phyloP scores from a whole-genome alignment of 768 basidiomycete species.

The Suillus paluster region DNA sequence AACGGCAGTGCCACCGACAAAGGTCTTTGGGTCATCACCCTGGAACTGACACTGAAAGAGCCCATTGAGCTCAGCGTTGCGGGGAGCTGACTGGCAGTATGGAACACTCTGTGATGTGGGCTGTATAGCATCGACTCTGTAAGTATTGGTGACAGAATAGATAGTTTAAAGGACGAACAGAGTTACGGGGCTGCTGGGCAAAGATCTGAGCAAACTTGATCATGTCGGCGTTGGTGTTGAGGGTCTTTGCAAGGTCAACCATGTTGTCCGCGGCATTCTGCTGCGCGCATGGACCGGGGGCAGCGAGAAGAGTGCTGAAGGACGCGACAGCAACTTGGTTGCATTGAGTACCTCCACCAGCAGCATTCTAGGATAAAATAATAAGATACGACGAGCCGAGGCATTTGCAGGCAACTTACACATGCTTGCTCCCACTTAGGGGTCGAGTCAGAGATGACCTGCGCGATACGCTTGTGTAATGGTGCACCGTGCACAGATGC shows the following conservation, averaged over 20 bases:
- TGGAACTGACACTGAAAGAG: constrained; percentile 64
- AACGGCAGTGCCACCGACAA: constrained; percentile 47
- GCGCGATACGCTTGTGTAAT: constrained; percentile 50
- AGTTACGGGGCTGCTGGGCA: constrained; percentile 60
- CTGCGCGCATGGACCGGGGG: constrained; percentile 56
- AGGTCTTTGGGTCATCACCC: constrained; percentile 47
- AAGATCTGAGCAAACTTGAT: constrained; percentile 58
- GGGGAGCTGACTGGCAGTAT: constrained; percentile 59
- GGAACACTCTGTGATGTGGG: constrained; percentile 48
- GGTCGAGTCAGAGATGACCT: constrained; percentile 45
- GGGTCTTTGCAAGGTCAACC: constrained; percentile 49
- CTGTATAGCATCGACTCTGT: constrained; percentile 25
- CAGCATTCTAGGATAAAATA: constrained; percentile 43
- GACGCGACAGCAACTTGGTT: constrained; percentile 59
- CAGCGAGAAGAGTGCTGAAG: constrained; percentile 64
- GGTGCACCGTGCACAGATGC: constrained; percentile 41
- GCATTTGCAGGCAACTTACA: constrained; percentile 35
- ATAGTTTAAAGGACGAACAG: constrained; percentile 36
- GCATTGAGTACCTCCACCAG: constrained; percentile 61
- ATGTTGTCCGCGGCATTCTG: constrained; percentile 59
- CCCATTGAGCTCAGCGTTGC: constrained; percentile 55
- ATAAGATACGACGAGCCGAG: not conserved
- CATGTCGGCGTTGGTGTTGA: constrained; percentile 51
- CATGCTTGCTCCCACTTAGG: constrained; percentile 52
- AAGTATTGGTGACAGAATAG: too few species aligned